Conservation (phyloP, 2,329 filamentous ascomycete genomes). For the Thielaviopsis ethacetica region DNA sequence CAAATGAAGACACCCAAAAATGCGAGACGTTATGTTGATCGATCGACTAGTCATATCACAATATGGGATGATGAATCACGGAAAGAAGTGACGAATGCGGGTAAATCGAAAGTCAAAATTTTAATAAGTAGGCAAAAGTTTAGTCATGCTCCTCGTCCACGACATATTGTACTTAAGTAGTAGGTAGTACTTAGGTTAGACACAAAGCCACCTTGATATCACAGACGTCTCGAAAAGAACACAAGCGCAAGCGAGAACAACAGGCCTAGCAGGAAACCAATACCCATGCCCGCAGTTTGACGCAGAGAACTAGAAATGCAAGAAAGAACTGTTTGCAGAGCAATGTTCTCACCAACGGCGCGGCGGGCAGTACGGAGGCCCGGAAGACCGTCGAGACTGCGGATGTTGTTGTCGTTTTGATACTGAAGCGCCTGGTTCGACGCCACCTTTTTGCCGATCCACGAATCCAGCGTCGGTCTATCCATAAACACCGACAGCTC, state of each 20-base stretch:
- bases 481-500: conserved; percentile 32
- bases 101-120: too few relatives aligned
- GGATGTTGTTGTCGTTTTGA: conserved; percentile 36
- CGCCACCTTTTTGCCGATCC: conserved; percentile 30
- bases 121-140: too few relatives aligned
- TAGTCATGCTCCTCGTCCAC: too few relatives aligned
- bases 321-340: conserved; percentile 22
- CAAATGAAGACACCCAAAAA: neutral
- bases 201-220: too few relatives aligned
- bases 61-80: too few relatives aligned
- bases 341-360: conserved; percentile 30
- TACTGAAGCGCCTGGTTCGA: conserved; percentile 36
- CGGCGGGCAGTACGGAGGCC: conserved; percentile 37
- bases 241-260: conserved; percentile 10
- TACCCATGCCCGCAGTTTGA: conserved; percentile 19
- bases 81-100: neutral
- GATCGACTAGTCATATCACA: too few relatives aligned
- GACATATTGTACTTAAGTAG: too few relatives aligned
- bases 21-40: too few relatives aligned
- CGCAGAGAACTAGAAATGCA: neutral
- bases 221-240: neutral
- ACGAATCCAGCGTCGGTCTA: conserved; percentile 38
- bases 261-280: conserved; percentile 18
- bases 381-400: conserved; percentile 42
- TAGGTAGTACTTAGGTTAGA: too few relatives aligned